Base-by-base conservation (phyloP, 495 filamentous ascomycete species). In the Penicillium crystallinum region DNA sequence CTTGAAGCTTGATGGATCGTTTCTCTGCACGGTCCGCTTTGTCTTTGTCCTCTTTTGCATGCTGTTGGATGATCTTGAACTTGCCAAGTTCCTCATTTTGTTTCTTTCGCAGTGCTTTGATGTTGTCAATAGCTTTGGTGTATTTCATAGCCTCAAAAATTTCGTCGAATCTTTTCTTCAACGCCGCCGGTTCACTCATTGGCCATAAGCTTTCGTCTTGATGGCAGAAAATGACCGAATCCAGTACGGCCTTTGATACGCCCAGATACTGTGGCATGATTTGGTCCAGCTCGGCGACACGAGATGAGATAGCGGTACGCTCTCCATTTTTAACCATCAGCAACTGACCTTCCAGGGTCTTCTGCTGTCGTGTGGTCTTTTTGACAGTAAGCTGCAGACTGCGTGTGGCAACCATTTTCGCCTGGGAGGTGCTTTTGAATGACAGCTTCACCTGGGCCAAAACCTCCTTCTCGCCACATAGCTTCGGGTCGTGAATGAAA, bases 201-300 rank as follows among this genome's bases (percentile, higher is more conserved):
- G 93, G 93, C 93, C 93, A 98, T 39, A 97, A 66, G 48, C 92
- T 96, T 53, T 98, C 93, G 56, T 98, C 93, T 59, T 98, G 93
- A 66, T 98, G 93, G 65, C 93, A 98, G 70, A 98, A 98, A 57
- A 98, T 97, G 62, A 98, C 93, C 40, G 81, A 85, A 39, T 97
- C 91, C 29, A 98, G 78, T 12, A 98, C 81, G 8, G 93, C 90
- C 50, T 85, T 84, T 3, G 91, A 93, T 8, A 97, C 93, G 29
- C 95, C 93, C 5, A 98, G 78, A 56, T 91, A 88, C 54, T 89
- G 81, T 1, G 93, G 89, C 70, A 97, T 83, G 42, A 91, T 79
- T 56, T 83, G 76, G 63, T 97, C 85, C 25, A 98, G 73, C 51
- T 96, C 87, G 2, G 82, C 81, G 12, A 89, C 85, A 7, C 83